phyloP scores from a whole-genome alignment of 257 asterid genomes.

The Verbascum thapsus region DNA sequence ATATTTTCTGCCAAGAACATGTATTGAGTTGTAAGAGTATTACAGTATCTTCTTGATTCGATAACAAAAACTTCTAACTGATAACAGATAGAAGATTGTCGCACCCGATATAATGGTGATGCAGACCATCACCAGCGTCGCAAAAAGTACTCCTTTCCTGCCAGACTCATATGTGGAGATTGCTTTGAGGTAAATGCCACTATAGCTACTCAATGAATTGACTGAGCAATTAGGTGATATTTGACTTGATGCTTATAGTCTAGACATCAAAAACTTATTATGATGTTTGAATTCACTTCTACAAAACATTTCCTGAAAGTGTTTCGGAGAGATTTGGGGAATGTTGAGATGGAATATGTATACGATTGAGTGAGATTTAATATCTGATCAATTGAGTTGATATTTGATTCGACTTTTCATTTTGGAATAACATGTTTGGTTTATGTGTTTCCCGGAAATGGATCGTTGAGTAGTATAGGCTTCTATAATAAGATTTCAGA shows the following conservation, averaged over 20 bases:
- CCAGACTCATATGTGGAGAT: constrained; percentile 93
- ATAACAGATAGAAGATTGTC: constrained; percentile 92
- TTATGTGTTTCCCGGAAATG: too few species aligned
- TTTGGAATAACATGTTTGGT: too few species aligned
- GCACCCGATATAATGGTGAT: constrained; percentile 94
- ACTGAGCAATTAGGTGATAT: not conserved
- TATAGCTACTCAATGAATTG: not conserved
- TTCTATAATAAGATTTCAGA: too few species aligned
- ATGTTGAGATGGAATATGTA: too few species aligned
- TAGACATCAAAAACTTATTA: not conserved
- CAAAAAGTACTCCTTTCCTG: constrained; percentile 92
- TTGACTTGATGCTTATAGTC: constrained; percentile 10
- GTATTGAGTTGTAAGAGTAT: not conserved
- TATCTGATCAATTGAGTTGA: too few species aligned
- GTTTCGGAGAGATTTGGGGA: too few species aligned
- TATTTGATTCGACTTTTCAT: too few species aligned
- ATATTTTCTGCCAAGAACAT: not conserved
- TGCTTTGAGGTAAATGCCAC: constrained; percentile 74
- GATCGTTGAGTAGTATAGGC: too few species aligned
- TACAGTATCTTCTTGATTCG: not conserved
- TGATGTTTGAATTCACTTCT: too few species aligned
- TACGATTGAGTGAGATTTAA: too few species aligned
- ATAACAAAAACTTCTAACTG: not conserved
- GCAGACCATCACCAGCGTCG: constrained; percentile 97
- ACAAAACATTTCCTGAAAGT: too few species aligned